phyloP scores from a whole-genome alignment of 345 rosid species.

The Toxicodendron radicans region DNA sequence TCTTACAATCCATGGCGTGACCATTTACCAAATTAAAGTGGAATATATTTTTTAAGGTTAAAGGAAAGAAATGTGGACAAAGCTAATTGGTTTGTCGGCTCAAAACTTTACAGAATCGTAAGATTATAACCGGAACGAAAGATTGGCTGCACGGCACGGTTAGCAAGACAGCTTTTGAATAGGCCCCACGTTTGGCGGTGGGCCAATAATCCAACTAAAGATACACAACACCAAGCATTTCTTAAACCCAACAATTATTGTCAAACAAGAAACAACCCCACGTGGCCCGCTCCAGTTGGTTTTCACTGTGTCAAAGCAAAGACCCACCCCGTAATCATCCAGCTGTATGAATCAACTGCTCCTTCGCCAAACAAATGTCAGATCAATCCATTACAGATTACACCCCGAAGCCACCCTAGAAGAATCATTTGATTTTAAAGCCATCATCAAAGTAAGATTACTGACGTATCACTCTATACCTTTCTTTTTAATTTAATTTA shows the following conservation, averaged over 20 bases:
- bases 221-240: background rate
- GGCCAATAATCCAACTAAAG: conserved; percentile 7
- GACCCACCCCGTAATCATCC: conserved; percentile 38
- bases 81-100: background rate
- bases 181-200: conserved; percentile 8
- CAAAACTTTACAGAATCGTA: background rate
- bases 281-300: conserved; percentile 31
- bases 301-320: conserved; percentile 12
- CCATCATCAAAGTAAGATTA: background rate
- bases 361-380: background rate
- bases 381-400: background rate
- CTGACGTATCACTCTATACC: conserved; percentile 3
- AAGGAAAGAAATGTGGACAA: background rate
- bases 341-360: conserved; percentile 43
- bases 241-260: conserved; percentile 19
- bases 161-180: background rate
- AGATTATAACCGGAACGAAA: background rate
- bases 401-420: background rate
- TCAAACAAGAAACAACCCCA: background rate
- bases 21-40: too few species aligned
- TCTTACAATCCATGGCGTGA: too few species aligned
- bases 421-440: background rate
- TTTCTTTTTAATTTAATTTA: background rate
- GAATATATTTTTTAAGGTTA: too few species aligned
- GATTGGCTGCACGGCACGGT: background rate